These are phyloP conservation scores for Coemansia sp. DNA, from an alignment of 192 early-diverging fungal genomes.

Conservation along the genomic window DNA sequence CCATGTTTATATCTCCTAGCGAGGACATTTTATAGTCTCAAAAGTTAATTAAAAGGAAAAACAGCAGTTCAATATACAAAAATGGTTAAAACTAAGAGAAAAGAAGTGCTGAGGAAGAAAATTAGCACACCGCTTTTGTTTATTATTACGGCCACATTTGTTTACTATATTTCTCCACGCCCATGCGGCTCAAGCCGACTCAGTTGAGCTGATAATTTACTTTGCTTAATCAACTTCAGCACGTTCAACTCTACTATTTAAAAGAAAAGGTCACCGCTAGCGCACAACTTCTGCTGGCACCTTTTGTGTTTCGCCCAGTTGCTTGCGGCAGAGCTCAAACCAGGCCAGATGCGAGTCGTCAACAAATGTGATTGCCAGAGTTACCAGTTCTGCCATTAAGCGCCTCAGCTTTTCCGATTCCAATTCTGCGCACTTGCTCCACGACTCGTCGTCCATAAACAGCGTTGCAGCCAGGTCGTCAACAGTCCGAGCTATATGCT, in stretches of 20 bases:
- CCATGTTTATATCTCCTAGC: constrained; percentile 21
- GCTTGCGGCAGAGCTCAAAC: constrained; percentile 44
- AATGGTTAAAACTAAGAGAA: neutral
- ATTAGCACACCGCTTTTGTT: neutral
- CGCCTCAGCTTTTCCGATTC: constrained; percentile 20
- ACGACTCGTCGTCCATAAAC: constrained; percentile 30
- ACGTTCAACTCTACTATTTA: neutral
- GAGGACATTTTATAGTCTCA: constrained; percentile 5
- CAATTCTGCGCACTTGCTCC: constrained; percentile 14
- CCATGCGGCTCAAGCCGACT: constrained; percentile 12
- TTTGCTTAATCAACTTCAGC: neutral
- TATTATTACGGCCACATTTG: neutral
- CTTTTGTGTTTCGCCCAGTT: constrained; percentile 25
- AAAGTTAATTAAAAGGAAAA: neutral
- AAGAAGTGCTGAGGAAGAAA: neutral
- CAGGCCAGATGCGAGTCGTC: constrained; percentile 48
- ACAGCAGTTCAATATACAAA: neutral
- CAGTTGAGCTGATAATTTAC: constrained; percentile 2
- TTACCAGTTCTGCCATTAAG: constrained; percentile 21
- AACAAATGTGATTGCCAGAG: constrained; percentile 52
- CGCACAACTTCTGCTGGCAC: constrained; percentile 18
- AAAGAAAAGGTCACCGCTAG: constrained; percentile 1
- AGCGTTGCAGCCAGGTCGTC: constrained; percentile 37
- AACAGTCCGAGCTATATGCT: constrained; percentile 23
- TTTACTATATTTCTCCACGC: neutral